Evolutionary conservation across 441 rosid species (phyloP), one percentile per base, ranked within the genome.

Genomic region (Hura crepitans): DNA sequence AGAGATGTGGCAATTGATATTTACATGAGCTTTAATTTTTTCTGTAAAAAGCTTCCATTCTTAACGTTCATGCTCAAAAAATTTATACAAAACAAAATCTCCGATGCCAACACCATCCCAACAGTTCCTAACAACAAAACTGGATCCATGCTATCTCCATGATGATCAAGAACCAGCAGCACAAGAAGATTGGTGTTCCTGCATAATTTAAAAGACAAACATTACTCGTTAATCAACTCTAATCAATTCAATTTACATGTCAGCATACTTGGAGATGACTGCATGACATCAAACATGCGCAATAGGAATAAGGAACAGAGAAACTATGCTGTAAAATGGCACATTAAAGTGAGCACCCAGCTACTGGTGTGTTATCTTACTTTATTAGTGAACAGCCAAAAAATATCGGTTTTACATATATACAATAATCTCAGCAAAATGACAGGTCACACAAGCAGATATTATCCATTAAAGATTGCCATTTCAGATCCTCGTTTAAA

Each of bases 141-240:
- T 75, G 66, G 27, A 62, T 68, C 69, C 55, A 30, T 42, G 33
- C 53, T 53, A 22, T 37, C 50, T 68, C 46, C 37, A 31, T 13
- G n/a, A 65, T 14, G 55, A 72, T 80, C 33, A 61, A 17, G 70
- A 43, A 33, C n/a, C n/a, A n/a, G 78, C 51, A 17, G 70, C 33
- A 33, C 3, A 33, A 33, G 78, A 58, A 49, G 73, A 23, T 33
- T 57, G 58, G 35, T 56, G 66, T 69, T 77, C 83, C 83, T 77
- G 75, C 69, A 69, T 25, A 56, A 61, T 5, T 27, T 5, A 30
- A 70, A 57, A 6, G 28, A 10, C 14, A 46, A 37, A 66, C 23
- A 61, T 65, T n/a, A n/a, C n/a, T n/a, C n/a, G n/a, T n/a, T n/a
- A 12, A 14, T 13, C 2, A 14, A 14, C 2, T 46, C 5, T 46